Conservation (phyloP, 2,329 filamentous ascomycete species). For the Pyrenophora graminea region DNA sequence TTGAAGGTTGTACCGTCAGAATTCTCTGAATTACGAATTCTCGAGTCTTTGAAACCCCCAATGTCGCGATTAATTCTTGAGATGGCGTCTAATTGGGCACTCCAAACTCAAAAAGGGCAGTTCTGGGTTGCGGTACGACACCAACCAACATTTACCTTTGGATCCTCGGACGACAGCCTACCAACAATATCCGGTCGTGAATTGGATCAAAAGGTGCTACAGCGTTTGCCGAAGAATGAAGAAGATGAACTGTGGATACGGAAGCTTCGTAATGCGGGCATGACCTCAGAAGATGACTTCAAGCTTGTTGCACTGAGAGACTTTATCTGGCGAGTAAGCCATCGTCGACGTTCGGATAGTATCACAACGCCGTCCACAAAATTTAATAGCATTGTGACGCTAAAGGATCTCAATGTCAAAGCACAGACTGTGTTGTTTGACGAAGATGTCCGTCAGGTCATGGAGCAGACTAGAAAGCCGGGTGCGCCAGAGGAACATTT, state of each 20-base stretch:
- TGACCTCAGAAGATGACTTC: slow-evolving; percentile 81
- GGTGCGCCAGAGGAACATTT: slow-evolving; percentile 41
- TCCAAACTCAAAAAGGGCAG: slow-evolving; percentile 74
- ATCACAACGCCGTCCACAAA: slow-evolving; percentile 47
- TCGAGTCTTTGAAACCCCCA: slow-evolving; percentile 83
- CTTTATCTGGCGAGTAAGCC: slow-evolving; percentile 86
- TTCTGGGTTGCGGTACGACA: slow-evolving; percentile 85
- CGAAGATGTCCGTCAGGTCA: slow-evolving; percentile 61
- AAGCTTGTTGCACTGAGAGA: slow-evolving; percentile 86
- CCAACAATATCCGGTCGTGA: slow-evolving; percentile 63
- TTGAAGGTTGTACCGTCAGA: slow-evolving; percentile 73
- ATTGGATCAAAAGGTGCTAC: slow-evolving; percentile 61
- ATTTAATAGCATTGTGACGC: slow-evolving; percentile 71
- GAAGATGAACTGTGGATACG: slow-evolving; percentile 95
- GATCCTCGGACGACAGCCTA: slow-evolving; percentile 59
- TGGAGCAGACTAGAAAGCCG: slow-evolving; percentile 42
- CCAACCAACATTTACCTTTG: slow-evolving; percentile 70
- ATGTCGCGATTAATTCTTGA: slow-evolving; percentile 81
- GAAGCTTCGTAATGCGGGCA: slow-evolving; percentile 80
- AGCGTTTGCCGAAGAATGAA: slow-evolving; percentile 73
- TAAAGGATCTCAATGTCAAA: slow-evolving; percentile 76
- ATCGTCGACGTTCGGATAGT: slow-evolving; percentile 66
- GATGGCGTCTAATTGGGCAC: slow-evolving; percentile 82
- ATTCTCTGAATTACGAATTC: slow-evolving; percentile 72
- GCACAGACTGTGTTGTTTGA: slow-evolving; percentile 94